These are phyloP conservation scores for Mortierella sp. DNA, from an alignment of 371 early-diverging fungal genomes.

Conservation along the genomic window DNA sequence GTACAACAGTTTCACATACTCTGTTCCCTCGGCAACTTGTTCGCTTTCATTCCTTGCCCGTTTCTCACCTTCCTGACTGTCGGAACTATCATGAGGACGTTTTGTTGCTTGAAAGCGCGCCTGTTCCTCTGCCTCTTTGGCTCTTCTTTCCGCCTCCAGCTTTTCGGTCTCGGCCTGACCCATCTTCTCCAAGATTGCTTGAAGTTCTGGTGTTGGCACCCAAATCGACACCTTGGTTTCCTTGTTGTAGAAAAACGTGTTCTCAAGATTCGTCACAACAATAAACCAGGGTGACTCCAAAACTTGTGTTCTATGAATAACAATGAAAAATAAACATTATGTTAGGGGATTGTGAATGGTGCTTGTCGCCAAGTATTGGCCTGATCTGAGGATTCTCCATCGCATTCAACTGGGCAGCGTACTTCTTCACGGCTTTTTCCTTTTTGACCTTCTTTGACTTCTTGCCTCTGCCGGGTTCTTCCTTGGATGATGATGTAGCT, in stretches of 20 bases:
- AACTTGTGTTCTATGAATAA: conserved; percentile 63
- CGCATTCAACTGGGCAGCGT: too few species aligned
- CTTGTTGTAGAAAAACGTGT: conserved; percentile 81
- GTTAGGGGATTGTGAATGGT: too few species aligned
- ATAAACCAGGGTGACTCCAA: conserved; percentile 81
- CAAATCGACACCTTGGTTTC: conserved; percentile 75
- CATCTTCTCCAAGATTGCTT: conserved; percentile 55
- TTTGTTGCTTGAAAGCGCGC: conserved; percentile 24
- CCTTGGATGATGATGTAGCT: neutral
- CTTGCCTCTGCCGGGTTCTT: conserved; percentile 49
- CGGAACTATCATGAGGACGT: conserved; percentile 39
- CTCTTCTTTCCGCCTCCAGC: conserved; percentile 52
- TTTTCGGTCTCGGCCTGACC: conserved; percentile 52
- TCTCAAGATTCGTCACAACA: conserved; percentile 73
- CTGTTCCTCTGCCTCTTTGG: conserved; percentile 54
- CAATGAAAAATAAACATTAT: too few species aligned
- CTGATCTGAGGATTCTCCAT: too few species aligned
- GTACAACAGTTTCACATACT: conserved; percentile 27
- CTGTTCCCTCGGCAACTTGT: conserved; percentile 28
- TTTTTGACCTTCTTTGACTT: conserved; percentile 53
- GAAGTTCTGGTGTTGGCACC: conserved; percentile 70
- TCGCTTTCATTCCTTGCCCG: conserved; percentile 35
- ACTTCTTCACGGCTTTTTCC: conserved; percentile 54
- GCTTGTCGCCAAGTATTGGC: too few species aligned
- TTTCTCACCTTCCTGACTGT: conserved; percentile 41